Evolutionary conservation across 208 protist species (phyloP).

Genomic region (Tritrichomonas foetus): DNA sequence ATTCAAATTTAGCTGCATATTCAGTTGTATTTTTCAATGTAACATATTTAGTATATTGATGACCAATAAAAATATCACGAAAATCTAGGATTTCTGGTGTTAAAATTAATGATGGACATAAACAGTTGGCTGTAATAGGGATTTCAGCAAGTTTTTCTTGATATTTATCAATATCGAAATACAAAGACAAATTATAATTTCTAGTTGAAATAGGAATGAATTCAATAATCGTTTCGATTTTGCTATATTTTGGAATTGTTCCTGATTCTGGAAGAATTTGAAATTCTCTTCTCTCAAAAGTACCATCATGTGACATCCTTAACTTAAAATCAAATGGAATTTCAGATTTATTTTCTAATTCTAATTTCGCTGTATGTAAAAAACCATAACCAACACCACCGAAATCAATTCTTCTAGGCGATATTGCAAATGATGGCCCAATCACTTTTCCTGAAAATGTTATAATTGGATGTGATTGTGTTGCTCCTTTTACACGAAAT

Average conservation of each 20-base stretch:
- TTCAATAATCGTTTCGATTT: neutral
- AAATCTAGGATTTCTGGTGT: neutral
- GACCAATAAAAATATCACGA: neutral
- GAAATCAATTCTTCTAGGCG: neutral
- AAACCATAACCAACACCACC: neutral
- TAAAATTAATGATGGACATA: neutral
- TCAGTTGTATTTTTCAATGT: neutral
- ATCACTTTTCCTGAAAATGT: slow-evolving; percentile 10
- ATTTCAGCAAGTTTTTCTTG: neutral
- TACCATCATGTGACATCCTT: neutral
- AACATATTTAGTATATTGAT: neutral
- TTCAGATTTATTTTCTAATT: slow-evolving; percentile 29
- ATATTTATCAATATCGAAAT: neutral
- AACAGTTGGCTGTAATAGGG: neutral
- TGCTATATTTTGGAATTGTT: neutral
- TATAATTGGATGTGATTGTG: neutral
- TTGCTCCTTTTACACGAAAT: neutral
- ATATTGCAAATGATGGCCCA: neutral
- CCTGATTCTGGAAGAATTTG: neutral
- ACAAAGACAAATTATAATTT: neutral
- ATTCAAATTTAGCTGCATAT: slow-evolving; percentile 32
- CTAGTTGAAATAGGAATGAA: neutral
- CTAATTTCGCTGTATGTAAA: neutral
- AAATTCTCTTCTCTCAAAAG: slow-evolving; percentile 17
- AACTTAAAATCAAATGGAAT: slow-evolving; percentile 7